phyloP scores from a whole-genome alignment of 768 basidiomycete genomes.

The Clavulina sp. region DNA sequence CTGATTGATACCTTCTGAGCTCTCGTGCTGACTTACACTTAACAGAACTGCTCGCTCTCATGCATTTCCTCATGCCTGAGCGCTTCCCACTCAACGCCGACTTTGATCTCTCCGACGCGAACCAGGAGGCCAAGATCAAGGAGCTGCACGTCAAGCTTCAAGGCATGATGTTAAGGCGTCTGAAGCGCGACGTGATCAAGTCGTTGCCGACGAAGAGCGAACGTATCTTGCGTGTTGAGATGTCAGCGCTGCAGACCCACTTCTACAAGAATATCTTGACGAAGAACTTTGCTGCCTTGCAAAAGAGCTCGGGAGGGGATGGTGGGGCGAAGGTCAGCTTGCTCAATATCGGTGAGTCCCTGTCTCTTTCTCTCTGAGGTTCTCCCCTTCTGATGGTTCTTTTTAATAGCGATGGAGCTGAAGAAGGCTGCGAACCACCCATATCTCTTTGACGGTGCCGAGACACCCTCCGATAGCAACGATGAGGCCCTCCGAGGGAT shows the following conservation, averaged over 20 bases:
- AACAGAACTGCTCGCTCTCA: conserved; percentile 80
- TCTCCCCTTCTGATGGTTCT: background rate
- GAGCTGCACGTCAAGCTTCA: conserved; percentile 88
- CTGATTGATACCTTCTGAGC: background rate
- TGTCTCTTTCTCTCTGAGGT: background rate
- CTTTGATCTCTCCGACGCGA: conserved; percentile 83
- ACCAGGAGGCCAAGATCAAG: conserved; percentile 90
- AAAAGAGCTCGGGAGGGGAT: conserved; percentile 77
- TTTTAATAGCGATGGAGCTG: conserved; percentile 72
- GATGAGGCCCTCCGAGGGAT: conserved; percentile 90
- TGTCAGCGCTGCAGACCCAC: conserved; percentile 89
- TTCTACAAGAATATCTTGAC: conserved; percentile 98
- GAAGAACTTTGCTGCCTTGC: conserved; percentile 83
- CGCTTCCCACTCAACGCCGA: conserved; percentile 90
- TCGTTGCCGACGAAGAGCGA: conserved; percentile 96
- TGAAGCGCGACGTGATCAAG: conserved; percentile 93
- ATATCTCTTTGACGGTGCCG: conserved; percentile 93
- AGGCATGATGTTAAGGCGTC: conserved; percentile 79
- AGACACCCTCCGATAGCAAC: conserved; percentile 36
- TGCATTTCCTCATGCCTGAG: conserved; percentile 99
- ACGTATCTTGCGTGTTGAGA: conserved; percentile 91
- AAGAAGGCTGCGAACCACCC: conserved; percentile 99
- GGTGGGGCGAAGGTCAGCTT: conserved; percentile 77
- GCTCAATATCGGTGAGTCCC: conserved; percentile 67
- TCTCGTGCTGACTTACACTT: too few species aligned